Percentiles rank a stretch among this genome's conserved stretches.
These are phyloP conservation scores for Elongisporangium prolatum DNA, from an alignment of 352 stramenopile genomes.

Conservation along the genomic window DNA sequence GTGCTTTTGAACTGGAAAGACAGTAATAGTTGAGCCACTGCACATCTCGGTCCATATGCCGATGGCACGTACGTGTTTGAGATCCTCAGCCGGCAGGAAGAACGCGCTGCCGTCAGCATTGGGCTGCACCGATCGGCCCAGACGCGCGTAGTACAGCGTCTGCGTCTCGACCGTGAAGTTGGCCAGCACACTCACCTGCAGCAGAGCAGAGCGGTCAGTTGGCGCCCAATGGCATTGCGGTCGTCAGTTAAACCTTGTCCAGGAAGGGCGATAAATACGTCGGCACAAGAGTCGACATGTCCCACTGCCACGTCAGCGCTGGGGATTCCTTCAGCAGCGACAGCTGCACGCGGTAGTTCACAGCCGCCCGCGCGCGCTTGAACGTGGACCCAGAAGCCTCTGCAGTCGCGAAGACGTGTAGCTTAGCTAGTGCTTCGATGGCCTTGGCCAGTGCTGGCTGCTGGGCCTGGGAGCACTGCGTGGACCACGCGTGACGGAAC, in stretches of 20 bases:
- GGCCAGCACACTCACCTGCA: constrained; percentile 32
- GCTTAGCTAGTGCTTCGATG: constrained; percentile 30
- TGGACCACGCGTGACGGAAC: constrained; percentile 64
- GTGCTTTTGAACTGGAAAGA: constrained; percentile 63
- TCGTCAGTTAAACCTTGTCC: constrained; percentile 28
- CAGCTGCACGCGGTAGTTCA: constrained; percentile 68
- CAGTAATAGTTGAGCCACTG: background rate
- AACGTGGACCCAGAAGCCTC: constrained; percentile 1
- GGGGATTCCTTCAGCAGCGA: constrained; percentile 59
- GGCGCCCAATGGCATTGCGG: background rate
- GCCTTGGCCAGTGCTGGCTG: constrained; percentile 22
- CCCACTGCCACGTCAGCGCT: constrained; percentile 34
- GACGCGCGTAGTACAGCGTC: constrained; percentile 55
- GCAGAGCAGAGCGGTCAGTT: constrained; percentile 3
- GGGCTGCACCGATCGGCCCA: constrained; percentile 49
- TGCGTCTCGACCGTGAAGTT: constrained; percentile 70
- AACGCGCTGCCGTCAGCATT: constrained; percentile 23
- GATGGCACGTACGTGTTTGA: constrained; percentile 50
- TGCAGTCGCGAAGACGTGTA: constrained; percentile 29
- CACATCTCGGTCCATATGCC: background rate
- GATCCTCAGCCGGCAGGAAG: constrained; percentile 51
- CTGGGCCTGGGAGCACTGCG: constrained; percentile 16
- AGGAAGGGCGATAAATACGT: constrained; percentile 40
- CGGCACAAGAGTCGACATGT: constrained; percentile 31
- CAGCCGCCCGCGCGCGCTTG: constrained; percentile 34